Evolutionary conservation across 2,329 filamentous ascomycete genomes (phyloP), one percentile per base, ranked within the genome.

Genomic region (Talaromyces sp.): DNA sequence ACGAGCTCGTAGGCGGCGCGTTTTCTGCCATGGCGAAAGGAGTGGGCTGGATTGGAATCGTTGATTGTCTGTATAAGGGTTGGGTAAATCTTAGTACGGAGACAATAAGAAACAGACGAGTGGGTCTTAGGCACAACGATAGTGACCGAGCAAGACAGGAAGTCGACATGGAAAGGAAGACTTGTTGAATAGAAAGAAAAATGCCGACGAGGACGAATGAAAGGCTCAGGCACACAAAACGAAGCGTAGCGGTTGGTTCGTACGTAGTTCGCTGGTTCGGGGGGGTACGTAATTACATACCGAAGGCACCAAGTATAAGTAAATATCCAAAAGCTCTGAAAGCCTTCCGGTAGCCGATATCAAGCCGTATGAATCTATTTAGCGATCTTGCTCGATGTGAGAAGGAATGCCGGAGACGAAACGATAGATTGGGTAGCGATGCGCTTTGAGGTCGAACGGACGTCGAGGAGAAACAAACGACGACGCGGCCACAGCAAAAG

Each of bases 21-120:
- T 86, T 86, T 76, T 97, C 92, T 81, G 92, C 88, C 93, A 97
- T 96, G 77, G 80, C 81, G 79, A 71, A 69, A 69, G 65, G 67
- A 68, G 67, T 49, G 27, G 47, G 59, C 51, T 63, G 54, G 43
- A 36, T 19, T 64, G 19, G 31, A 59, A 56, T 22, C n/a, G 40
- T 31, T 59, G 13, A 38, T 40, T 27, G 38, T 43, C 34, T 40
- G 56, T 59, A 43, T 45, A 27, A 43, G 22, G 36, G 38, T 38
- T 58, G 56, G 25, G 36, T 45, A 45, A 43, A 15, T 59, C 25
- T 59, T 59, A 59, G 56, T 59, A 59, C 56, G 56, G 56, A 43
- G 53, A 56, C 53, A 40, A 59, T 59, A 43, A 56, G 40, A 63
- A 63, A 45, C 19, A 38, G 29, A 34, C 27, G 8, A 34, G 61